Evolutionary conservation across 768 basidiomycete species (phyloP), one percentile per base, ranked within the genome.

Genomic region (Lepiota venenata): DNA sequence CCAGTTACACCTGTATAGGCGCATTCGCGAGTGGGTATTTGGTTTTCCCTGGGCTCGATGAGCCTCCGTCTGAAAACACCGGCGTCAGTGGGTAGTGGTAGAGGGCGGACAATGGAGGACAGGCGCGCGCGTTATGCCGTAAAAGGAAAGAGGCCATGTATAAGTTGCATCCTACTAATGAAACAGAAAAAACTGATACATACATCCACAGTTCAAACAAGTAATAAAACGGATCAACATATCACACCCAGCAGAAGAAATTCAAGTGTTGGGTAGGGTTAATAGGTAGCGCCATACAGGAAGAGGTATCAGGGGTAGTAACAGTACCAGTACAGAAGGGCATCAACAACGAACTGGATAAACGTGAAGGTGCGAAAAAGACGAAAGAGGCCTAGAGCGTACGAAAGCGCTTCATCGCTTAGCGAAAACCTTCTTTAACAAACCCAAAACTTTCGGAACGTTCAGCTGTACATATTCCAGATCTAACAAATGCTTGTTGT

Each of bases 401-500:
- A 18, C 16, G 21, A 56, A 55, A 58, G 36, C 43, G 43, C 42
- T 64, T 86, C 73, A 91, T 70, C 91, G 87, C 74, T 91, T 91
- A 18, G 87, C 86, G 65, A 93, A 93, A 58, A 96, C 93, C 75
- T 96, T 96, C 79, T 93, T 96, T 64, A 96, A 77, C 52, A 97
- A 80, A 27, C 84, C 88, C 35, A 97, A 77, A 46, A 97, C 93
- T 71, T 98, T 98, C 0, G 92, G 91, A 25, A 98, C 96, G 68
- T 97, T 96, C 58, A 98, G 75, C 71, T 97, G 93, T 54, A 98
- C 96, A 66, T 99, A 98, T 74, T 98, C 97, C 59, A 99, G 77
- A 73, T 99, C 97, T 58, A 99, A 74, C 32, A 95, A 76, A 64
- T 95, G 93, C 64, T 98, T 95, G 74, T 96, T 95, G 71, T 99